phyloP scores from a whole-genome alignment of 2,329 filamentous ascomycete species.

The Colletotrichum cuscutae region DNA sequence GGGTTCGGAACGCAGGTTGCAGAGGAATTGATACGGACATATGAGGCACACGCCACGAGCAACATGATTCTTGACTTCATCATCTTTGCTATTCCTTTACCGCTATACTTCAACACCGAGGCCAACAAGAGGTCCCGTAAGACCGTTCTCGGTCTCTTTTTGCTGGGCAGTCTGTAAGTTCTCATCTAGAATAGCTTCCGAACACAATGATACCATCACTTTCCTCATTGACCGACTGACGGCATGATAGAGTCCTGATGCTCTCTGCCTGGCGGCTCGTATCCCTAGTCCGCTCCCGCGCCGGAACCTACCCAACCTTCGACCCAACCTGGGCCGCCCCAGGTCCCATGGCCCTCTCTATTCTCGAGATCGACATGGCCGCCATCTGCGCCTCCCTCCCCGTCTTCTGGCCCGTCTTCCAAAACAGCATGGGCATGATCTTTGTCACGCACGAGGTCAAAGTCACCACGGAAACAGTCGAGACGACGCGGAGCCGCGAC shows the following conservation, averaged over 20 bases:
- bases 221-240: neutral
- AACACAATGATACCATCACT: neutral
- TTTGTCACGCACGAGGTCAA: conserved; percentile 49
- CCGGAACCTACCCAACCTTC: conserved; percentile 45
- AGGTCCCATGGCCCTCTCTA: conserved; percentile 43
- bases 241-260: conserved; percentile 12
- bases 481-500: neutral
- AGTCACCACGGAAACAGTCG: conserved; percentile 26
- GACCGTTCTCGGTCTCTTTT: conserved; percentile 42
- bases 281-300: conserved; percentile 42
- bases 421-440: conserved; percentile 42
- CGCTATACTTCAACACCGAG: conserved; percentile 42
- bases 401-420: conserved; percentile 38
- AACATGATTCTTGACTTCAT: conserved; percentile 46
- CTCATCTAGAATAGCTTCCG: too few species aligned
- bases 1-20: conserved; percentile 43
- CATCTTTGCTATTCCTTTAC: conserved; percentile 45
- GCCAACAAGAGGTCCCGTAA: conserved; percentile 43
- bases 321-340: conserved; percentile 50
- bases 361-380: conserved; percentile 44
- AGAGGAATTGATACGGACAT: conserved; percentile 39
- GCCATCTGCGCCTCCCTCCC: conserved; percentile 30
- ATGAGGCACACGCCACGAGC: conserved; percentile 41
- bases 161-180: conserved; percentile 45
- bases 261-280: conserved; percentile 45